These are phyloP conservation scores for Beauveria scarabaeidicola DNA, from an alignment of 2,329 filamentous ascomycete genomes.

Conservation along the genomic window DNA sequence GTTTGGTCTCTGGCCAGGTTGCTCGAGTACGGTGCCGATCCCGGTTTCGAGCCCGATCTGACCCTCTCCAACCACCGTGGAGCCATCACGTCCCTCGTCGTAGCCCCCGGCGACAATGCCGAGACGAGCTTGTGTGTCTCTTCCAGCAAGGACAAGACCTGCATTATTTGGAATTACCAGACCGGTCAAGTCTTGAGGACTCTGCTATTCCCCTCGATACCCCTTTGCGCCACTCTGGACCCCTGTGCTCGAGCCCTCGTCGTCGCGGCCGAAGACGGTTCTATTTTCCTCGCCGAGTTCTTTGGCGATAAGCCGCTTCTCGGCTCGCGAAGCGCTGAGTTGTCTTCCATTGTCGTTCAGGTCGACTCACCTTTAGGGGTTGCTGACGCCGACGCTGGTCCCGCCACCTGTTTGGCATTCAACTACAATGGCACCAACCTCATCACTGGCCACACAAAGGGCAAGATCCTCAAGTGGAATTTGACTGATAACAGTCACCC, in stretches of 20 bases:
- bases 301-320: conserved; percentile 48
- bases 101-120: conserved; percentile 57
- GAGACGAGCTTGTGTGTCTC: conserved; percentile 78
- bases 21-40: conserved; percentile 48
- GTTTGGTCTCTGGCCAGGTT: conserved; percentile 80
- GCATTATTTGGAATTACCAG: conserved; percentile 87
- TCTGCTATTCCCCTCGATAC: conserved; percentile 66
- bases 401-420: conserved; percentile 58
- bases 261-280: conserved; percentile 70
- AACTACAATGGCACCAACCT: conserved; percentile 77
- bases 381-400: conserved; percentile 55
- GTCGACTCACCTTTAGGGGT: conserved; percentile 45
- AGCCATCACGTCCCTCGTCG: conserved; percentile 56
- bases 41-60: conserved; percentile 59
- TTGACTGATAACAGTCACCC: conserved; percentile 61
- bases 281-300: conserved; percentile 71
- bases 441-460: conserved; percentile 72
- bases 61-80: conserved; percentile 72
- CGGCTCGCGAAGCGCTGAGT: conserved; percentile 40
- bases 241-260: conserved; percentile 78
- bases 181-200: conserved; percentile 71
- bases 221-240: conserved; percentile 68
- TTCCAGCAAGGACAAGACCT: conserved; percentile 76
- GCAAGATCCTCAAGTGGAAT: conserved; percentile 75
- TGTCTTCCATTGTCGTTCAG: conserved; percentile 50